Percentiles rank a stretch among this genome's conserved stretches.
phyloP scores from a whole-genome alignment of 179 eudicot species.

The Vitellaria paradoxa region DNA sequence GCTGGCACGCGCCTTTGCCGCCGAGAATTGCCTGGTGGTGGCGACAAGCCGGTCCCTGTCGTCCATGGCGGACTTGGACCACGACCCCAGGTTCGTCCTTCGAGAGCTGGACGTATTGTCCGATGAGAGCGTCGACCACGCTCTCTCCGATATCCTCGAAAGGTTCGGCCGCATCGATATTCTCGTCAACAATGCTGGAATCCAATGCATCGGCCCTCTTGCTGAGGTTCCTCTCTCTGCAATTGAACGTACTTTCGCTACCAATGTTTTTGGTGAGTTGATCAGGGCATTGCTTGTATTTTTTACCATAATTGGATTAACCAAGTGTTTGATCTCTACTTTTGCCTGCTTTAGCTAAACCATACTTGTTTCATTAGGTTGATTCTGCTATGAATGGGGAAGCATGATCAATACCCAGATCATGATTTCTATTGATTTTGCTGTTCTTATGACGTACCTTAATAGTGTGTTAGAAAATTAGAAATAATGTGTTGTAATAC shows the following conservation, averaged over 20 bases:
- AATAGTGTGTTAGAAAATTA: too few species aligned
- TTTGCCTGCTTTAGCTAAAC: too few species aligned
- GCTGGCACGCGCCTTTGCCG: conserved; percentile 76
- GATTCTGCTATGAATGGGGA: too few species aligned
- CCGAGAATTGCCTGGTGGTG: conserved; percentile 58
- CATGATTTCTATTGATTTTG: too few species aligned
- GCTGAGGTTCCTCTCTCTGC: conserved; percentile 74
- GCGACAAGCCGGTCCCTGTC: conserved; percentile 63
- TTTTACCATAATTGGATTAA: neutral
- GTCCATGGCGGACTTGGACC: conserved; percentile 55
- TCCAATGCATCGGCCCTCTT: conserved; percentile 80
- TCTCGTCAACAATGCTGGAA: conserved; percentile 79
- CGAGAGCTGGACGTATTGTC: conserved; percentile 68
- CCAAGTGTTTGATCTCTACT: neutral
- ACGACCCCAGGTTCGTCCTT: conserved; percentile 40
- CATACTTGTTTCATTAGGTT: too few species aligned
- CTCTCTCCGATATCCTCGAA: conserved; percentile 40
- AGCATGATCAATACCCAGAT: too few species aligned
- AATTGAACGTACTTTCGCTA: conserved; percentile 58
- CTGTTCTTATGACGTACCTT: too few species aligned
- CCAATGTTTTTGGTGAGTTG: conserved; percentile 69
- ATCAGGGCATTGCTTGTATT: neutral
- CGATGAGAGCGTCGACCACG: conserved; percentile 55
- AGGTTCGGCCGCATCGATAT: conserved; percentile 70
- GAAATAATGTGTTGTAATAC: too few species aligned